Evolutionary conservation across 192 early-diverging fungal genomes (phyloP).

Genomic region (Obelidium mucronatum): DNA sequence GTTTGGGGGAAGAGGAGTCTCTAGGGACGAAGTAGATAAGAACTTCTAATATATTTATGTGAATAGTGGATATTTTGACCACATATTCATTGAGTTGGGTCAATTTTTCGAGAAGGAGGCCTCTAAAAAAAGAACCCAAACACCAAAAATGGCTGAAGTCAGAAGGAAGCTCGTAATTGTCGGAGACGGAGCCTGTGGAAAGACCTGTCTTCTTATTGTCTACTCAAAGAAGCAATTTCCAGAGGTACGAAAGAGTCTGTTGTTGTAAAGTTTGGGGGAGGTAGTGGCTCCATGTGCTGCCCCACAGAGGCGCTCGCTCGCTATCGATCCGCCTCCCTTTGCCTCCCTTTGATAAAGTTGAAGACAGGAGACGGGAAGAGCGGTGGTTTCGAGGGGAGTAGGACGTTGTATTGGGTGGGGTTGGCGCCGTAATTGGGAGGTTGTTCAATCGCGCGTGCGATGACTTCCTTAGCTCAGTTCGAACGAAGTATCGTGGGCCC

Average conservation of each 20-base stretch:
- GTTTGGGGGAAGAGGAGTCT: constrained; percentile 1
- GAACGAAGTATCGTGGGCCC: too few species aligned
- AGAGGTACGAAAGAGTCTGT: constrained; percentile 58
- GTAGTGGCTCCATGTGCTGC: too few species aligned
- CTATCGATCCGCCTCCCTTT: background rate
- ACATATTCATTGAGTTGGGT: too few species aligned
- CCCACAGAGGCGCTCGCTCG: background rate
- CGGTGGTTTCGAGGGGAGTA: background rate
- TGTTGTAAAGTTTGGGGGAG: too few species aligned
- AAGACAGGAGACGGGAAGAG: background rate
- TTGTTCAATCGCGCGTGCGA: too few species aligned
- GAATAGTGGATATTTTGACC: too few species aligned
- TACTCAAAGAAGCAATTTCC: constrained; percentile 88
- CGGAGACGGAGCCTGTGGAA: constrained; percentile 83
- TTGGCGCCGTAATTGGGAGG: background rate
- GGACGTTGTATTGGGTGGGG: background rate
- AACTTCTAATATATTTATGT: too few species aligned
- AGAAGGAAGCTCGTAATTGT: constrained; percentile 81
- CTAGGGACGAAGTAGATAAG: too few species aligned
- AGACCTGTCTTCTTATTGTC: constrained; percentile 81
- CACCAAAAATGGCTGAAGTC: constrained; percentile 22
- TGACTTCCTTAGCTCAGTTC: too few species aligned
- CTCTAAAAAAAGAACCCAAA: background rate
- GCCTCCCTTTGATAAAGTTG: background rate
- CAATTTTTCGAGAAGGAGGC: too few species aligned